Evolutionary conservation across 2,329 filamentous ascomycete species (phyloP), one percentile per base, ranked within the genome.

Genomic region (Coniochaeta sp.): DNA sequence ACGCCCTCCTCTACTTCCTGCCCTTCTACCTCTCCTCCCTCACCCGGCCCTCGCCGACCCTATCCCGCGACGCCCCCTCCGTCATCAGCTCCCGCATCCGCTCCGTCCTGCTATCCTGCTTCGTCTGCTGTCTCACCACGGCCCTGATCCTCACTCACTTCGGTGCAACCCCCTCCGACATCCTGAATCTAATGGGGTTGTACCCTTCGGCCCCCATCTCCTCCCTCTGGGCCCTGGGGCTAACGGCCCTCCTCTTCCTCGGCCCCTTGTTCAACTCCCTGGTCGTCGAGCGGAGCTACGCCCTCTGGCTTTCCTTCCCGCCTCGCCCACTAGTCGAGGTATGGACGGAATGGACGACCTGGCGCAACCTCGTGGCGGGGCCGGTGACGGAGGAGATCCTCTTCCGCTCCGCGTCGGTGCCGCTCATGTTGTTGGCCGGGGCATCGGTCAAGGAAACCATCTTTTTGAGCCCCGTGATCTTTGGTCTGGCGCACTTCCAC

Each of bases 321-420:
- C 38, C 38, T 12, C 68, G 70, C 30, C 76, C 81, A 38, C 59
- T 88, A 13, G 70, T 72, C n/a, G 77, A 81, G 51, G 69, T 84
- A 13, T 79, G 89, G 60, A 74, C 76, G 56, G 86, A 87, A 57
- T 94, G 87, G 87, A 86, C 86, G 51, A 84, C 82, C 31, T 96
- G 89, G 81, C 83, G 94, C 58, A 97, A 96, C 65, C 83, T 87
- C 64, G 78, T 97, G 55, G 89, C 89, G 35, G 91, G 90, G 31
- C 91, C 94, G 1, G 73, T 94, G 51, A 96, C 91, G 10, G 94
- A 99, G 72, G 94, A 99, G 70, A 74, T 95, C 54, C 86, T 96
- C 61, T 99, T 96, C 76, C 88, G 94, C 63, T 90, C 89, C 3
- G 83, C 91, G 58, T 85, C 91, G 50, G 79, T 96, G 33, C 88